Conservation (phyloP, 2,329 filamentous ascomycete genomes). For the Iodosphaeria phyllophila region DNA sequence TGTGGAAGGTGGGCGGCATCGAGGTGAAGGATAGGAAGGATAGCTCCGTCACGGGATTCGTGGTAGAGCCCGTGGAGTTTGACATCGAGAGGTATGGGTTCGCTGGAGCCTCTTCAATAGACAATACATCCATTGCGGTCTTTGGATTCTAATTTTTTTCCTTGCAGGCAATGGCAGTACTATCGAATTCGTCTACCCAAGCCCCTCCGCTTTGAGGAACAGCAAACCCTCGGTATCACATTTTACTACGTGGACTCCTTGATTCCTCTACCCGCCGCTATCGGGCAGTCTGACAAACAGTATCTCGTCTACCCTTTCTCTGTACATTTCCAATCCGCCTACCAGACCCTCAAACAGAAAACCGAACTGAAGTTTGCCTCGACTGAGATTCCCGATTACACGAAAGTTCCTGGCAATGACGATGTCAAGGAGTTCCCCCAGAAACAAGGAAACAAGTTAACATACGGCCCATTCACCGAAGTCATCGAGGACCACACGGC, state of each 20-base stretch:
- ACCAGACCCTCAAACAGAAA: conserved; percentile 82
- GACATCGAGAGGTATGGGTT: conserved; percentile 36
- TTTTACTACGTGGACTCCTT: conserved; percentile 71
- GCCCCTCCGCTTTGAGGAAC: conserved; percentile 55
- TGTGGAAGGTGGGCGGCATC: conserved; percentile 63
- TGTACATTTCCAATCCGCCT: conserved; percentile 67
- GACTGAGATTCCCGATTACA: conserved; percentile 68
- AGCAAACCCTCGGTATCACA: conserved; percentile 74
- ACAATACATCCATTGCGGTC: not conserved
- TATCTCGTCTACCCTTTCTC: conserved; percentile 76
- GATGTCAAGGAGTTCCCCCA: conserved; percentile 46
- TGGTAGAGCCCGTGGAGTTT: conserved; percentile 47
- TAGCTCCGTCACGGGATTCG: conserved; percentile 44
- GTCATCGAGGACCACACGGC: conserved; percentile 60
- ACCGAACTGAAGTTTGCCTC: conserved; percentile 85
- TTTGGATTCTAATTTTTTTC: conserved; percentile 5
- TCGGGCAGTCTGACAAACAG: conserved; percentile 73
- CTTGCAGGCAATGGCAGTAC: conserved; percentile 53
- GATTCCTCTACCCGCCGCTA: conserved; percentile 58
- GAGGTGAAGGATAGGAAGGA: conserved; percentile 91
- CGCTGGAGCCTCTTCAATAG: too few species aligned
- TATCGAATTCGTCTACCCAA: conserved; percentile 65
- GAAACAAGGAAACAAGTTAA: conserved; percentile 71
- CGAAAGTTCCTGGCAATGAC: conserved; percentile 46
- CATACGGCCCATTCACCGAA: conserved; percentile 76